These are phyloP conservation scores for Fistulifera pelliculosa DNA, from an alignment of 108 stramenopile genomes.

Conservation along the genomic window DNA sequence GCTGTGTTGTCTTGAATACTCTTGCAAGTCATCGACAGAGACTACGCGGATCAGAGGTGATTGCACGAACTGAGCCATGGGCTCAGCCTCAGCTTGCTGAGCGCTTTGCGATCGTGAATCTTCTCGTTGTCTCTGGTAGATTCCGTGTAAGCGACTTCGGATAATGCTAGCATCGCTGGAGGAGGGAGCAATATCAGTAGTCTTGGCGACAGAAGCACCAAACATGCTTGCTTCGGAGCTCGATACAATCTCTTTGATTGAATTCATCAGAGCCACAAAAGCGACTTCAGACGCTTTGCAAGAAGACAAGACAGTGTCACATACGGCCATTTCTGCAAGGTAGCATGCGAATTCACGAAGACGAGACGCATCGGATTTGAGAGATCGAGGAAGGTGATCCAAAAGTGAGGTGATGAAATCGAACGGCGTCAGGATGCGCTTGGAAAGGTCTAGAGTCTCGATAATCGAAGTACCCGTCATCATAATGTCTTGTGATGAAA, in stretches of 20 bases:
- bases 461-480: slow-evolving; percentile 22
- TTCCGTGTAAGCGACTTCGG: too few species aligned
- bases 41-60: too few species aligned
- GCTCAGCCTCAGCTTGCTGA: too few species aligned
- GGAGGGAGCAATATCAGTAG: too few species aligned
- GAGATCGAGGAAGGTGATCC: not conserved
- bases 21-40: too few species aligned
- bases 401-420: slow-evolving; percentile 21
- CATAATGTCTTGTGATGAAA: slow-evolving; percentile 15
- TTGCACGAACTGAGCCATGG: too few species aligned
- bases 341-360: slow-evolving; percentile 23
- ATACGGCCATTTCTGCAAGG: slow-evolving; percentile 28
- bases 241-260: not conserved
- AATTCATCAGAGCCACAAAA: slow-evolving; percentile 16
- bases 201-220: too few species aligned
- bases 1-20: too few species aligned
- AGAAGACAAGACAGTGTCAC: slow-evolving; percentile 20
- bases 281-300: slow-evolving; percentile 22
- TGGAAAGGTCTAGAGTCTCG: slow-evolving; percentile 14
- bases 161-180: too few species aligned
- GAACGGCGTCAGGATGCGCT: slow-evolving; percentile 20
- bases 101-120: too few species aligned
- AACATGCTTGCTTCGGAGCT: too few species aligned
- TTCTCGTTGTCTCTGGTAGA: too few species aligned
- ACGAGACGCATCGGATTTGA: not conserved